phyloP scores from a whole-genome alignment of 345 rosid species.

The Boechera stricta region DNA sequence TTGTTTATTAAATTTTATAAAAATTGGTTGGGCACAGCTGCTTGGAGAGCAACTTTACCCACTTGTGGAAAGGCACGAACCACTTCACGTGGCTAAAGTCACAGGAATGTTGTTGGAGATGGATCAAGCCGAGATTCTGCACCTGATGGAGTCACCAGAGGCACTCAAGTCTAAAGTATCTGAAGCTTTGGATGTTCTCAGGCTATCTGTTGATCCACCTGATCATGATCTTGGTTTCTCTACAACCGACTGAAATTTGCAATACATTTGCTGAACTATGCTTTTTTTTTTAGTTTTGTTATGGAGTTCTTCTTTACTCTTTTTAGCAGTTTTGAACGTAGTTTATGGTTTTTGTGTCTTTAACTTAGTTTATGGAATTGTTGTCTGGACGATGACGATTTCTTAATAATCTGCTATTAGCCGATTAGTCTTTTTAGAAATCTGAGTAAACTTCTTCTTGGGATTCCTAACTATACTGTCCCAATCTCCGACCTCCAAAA shows the following conservation, averaged over 20 bases:
- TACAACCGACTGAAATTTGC: constrained; percentile 28
- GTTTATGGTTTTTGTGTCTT: constrained; percentile 16
- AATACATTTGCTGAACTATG: background rate
- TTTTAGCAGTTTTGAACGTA: background rate
- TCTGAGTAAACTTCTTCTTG: background rate
- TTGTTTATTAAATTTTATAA: background rate
- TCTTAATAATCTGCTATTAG: constrained; percentile 6
- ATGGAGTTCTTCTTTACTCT: constrained; percentile 11
- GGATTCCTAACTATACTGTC: background rate
- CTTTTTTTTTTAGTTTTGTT: constrained; percentile 3
- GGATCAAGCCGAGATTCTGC: constrained; percentile 66
- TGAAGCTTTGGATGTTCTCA: constrained; percentile 68
- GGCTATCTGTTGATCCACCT: constrained; percentile 42
- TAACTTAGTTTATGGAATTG: constrained; percentile 11
- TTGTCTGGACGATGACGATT: constrained; percentile 4
- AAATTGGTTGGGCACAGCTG: constrained; percentile 49
- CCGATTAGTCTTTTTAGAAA: background rate
- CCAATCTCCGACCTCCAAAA: background rate
- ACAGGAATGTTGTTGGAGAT: constrained; percentile 85
- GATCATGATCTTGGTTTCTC: constrained; percentile 52
- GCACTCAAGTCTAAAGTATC: constrained; percentile 68
- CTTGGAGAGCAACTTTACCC: constrained; percentile 75
- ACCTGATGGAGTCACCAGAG: constrained; percentile 70
- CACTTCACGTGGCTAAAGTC: constrained; percentile 64
- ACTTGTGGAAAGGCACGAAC: constrained; percentile 63